Evolutionary conservation across 148 eudicot genomes (phyloP), one percentile per base, ranked within the genome.

Genomic region (Cornus florida): DNA sequence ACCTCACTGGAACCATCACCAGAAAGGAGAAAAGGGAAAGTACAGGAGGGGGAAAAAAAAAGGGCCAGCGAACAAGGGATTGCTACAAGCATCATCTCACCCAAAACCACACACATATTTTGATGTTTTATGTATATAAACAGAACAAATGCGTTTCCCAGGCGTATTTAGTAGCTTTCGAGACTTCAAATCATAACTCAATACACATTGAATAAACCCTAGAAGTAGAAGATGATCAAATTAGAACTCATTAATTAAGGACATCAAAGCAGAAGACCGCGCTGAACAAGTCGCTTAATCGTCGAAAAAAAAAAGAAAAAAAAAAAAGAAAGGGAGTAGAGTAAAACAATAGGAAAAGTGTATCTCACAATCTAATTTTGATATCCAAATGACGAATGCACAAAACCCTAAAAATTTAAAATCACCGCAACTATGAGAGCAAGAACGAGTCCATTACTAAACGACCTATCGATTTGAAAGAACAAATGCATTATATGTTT

Each of bases 401-500:
- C 17, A 67, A 31, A 76, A 23, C 32, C 60, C 17, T 10, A 24
- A 19, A 76, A 28, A 17, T 28, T 10, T 10, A 10, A 31, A 7
- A 67, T 10, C 24, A 43, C 10, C 5, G 68, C 57, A 38, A 31
- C 43, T 65, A 28, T 17, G 33, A 23, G 7, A 35, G 64, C 67
- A 32, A 73, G 22, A 73, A 64, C n/a, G 14, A 62, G 33, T 64
- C 39, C 38, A 69, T 16, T 66, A 14, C 72, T 19, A 16, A 67
- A 50, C 59, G 46, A 46, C 16, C 60, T 39, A 67, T 67, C 79
- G 33, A 76, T 28, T 24, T 13, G 7, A 28, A 41, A 19, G 32
- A 67, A 67, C 60, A 76, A 67, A 11, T 23, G 70, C 78, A 64
- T 75, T 43, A 67, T 43, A 24, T 67, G 32, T 14, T 23, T 65